phyloP scores from a whole-genome alignment of 192 early-diverging fungal species.

The Podila epigama region DNA sequence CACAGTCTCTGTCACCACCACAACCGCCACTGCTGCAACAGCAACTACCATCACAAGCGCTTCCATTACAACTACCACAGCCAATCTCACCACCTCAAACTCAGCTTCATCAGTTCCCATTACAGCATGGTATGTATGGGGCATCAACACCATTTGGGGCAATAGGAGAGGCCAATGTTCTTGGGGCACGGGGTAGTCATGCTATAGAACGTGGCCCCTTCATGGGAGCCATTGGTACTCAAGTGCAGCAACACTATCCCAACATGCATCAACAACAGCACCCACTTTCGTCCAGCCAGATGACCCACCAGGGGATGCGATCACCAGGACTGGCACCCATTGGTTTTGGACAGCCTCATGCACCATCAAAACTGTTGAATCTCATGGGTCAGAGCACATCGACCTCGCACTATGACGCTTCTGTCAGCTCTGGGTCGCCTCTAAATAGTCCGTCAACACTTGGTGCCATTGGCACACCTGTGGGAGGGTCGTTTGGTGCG shows the following conservation, averaged over 20 bases:
- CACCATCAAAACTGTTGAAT: slow-evolving; percentile 16
- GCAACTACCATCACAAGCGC: neutral
- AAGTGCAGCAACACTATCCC: slow-evolving; percentile 7
- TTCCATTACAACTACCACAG: slow-evolving; percentile 11
- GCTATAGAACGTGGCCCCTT: slow-evolving; percentile 15
- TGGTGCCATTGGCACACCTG: slow-evolving; percentile 37
- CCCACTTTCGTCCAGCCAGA: slow-evolving; percentile 4
- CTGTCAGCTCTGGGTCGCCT: slow-evolving; percentile 26
- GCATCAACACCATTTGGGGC: slow-evolving; percentile 27
- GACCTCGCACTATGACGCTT: slow-evolving; percentile 20
- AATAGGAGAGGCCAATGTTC: slow-evolving; percentile 17
- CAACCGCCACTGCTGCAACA: neutral
- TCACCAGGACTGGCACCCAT: slow-evolving; percentile 37
- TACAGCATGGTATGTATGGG: slow-evolving; percentile 26
- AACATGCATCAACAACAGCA: slow-evolving; percentile 11
- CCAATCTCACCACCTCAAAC: slow-evolving; percentile 1
- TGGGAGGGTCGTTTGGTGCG: slow-evolving; percentile 33
- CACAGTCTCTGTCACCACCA: neutral
- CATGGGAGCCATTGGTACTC: slow-evolving; percentile 11
- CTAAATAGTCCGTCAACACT: slow-evolving; percentile 34
- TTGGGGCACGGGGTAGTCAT: slow-evolving; percentile 8
- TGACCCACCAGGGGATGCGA: slow-evolving; percentile 14
- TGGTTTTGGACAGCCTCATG: slow-evolving; percentile 27
- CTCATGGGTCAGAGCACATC: slow-evolving; percentile 26
- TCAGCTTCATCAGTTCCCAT: slow-evolving; percentile 22